Conservation (phyloP, 768 basidiomycete species). For the Mycena rosella region DNA sequence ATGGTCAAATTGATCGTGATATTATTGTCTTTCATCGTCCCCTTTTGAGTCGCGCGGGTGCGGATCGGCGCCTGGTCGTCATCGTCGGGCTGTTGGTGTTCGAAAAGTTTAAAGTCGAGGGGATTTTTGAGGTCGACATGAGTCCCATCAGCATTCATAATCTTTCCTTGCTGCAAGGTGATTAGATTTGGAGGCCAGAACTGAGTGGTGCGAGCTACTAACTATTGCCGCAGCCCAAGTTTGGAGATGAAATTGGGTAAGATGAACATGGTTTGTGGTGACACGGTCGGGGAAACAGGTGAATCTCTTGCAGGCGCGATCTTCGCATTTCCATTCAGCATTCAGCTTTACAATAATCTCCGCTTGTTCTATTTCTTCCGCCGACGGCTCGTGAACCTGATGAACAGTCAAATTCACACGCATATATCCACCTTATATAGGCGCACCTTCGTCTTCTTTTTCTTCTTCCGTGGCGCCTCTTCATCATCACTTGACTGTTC, state of each 20-base stretch:
- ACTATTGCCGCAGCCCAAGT: background rate
- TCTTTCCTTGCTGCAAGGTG: background rate
- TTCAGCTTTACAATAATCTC: background rate
- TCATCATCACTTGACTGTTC: background rate
- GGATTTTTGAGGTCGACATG: background rate
- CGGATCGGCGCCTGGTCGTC: background rate
- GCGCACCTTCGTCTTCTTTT: background rate
- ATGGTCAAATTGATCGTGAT: background rate
- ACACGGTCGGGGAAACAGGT: background rate
- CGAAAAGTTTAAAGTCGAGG: background rate
- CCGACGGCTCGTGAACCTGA: background rate
- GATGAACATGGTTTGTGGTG: background rate
- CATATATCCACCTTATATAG: background rate
- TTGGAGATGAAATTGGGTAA: background rate
- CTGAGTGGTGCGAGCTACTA: background rate
- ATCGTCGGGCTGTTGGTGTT: background rate
- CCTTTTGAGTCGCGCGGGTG: no score
- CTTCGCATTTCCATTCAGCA: background rate
- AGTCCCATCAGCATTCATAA: background rate
- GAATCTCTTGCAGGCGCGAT: background rate
- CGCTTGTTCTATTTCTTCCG: background rate
- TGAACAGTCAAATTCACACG: background rate
- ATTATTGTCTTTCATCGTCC: background rate
- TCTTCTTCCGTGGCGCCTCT: background rate
- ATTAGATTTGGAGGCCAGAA: background rate